These are phyloP conservation scores for Mallotus repandus DNA, from an alignment of 441 rosid species.

Conservation along the genomic window DNA sequence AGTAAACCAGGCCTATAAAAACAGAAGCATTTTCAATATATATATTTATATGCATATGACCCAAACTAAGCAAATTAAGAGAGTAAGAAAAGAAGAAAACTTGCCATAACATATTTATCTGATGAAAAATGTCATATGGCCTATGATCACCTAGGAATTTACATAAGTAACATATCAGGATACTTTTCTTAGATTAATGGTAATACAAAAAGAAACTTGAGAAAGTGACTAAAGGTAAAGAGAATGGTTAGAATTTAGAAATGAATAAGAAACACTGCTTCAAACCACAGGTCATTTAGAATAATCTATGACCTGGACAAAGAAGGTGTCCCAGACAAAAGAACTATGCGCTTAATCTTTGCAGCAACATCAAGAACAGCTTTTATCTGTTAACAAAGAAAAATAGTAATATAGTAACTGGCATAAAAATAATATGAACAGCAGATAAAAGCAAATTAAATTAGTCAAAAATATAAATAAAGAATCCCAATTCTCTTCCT, in stretches of 20 bases:
- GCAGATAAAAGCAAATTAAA: not conserved
- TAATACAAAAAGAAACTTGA: conserved; percentile 15
- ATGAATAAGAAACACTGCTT: not conserved
- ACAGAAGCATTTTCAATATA: conserved; percentile 31
- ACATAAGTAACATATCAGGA: conserved; percentile 34
- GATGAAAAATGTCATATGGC: conserved; percentile 97
- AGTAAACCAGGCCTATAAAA: conserved; percentile 84
- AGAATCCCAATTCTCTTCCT: not conserved
- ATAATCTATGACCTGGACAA: conserved; percentile 78
- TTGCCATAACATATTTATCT: conserved; percentile 93
- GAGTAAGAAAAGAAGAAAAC: conserved; percentile 35
- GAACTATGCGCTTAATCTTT: conserved; percentile 70
- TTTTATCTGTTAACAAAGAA: conserved; percentile 51
- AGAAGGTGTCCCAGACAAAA: conserved; percentile 96
- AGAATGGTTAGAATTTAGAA: conserved; percentile 6
- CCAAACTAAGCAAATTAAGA: conserved; percentile 9
- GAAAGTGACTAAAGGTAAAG: conserved; percentile 2
- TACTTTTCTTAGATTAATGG: conserved; percentile 9
- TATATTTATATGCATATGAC: not conserved
- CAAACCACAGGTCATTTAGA: conserved; percentile 8
- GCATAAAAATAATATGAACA: not conserved
- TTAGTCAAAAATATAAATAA: not conserved
- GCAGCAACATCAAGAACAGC: conserved; percentile 85
- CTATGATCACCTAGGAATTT: conserved; percentile 66
- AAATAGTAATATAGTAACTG: not conserved